Evolutionary conservation across 2,329 filamentous ascomycete species (phyloP).

Genomic region (Phoma sp.): DNA sequence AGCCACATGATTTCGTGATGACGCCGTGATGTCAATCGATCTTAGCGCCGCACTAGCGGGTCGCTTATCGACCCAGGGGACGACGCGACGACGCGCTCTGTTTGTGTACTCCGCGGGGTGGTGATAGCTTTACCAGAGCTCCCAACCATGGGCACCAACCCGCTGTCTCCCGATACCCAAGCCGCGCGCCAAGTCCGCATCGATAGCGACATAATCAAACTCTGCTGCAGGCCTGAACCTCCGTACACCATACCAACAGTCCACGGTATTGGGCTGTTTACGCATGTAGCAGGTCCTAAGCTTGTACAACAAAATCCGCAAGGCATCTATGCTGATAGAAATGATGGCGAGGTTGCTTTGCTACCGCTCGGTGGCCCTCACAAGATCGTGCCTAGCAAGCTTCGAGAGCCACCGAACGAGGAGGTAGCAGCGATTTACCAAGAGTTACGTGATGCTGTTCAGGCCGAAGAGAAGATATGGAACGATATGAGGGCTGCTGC

Average conservation of each 20-base stretch:
- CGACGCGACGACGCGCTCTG: background rate
- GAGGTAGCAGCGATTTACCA: background rate
- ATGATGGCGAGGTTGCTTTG: constrained; percentile 6
- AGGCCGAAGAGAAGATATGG: constrained; percentile 7
- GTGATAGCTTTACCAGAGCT: background rate
- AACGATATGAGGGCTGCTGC: background rate
- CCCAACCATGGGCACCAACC: background rate
- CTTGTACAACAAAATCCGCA: background rate
- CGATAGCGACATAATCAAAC: constrained; percentile 28
- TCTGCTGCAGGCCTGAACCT: constrained; percentile 14
- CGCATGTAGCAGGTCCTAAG: constrained; percentile 26
- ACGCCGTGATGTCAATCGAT: constrained; percentile 25
- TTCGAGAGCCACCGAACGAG: background rate
- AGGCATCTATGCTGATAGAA: background rate
- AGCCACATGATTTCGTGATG: constrained; percentile 22
- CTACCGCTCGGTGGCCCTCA: constrained; percentile 18
- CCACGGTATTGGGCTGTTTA: constrained; percentile 37
- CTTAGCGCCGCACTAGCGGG: constrained; percentile 7
- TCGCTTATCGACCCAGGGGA: constrained; percentile 6
- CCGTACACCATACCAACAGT: constrained; percentile 13
- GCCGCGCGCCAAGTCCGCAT: constrained; percentile 22
- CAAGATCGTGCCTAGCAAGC: background rate
- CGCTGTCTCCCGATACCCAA: constrained; percentile 18
- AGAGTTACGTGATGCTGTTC: constrained; percentile 18
- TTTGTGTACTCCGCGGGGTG: background rate